phyloP scores from a whole-genome alignment of 805 yeast species.

The Starmerella etchellsii region DNA sequence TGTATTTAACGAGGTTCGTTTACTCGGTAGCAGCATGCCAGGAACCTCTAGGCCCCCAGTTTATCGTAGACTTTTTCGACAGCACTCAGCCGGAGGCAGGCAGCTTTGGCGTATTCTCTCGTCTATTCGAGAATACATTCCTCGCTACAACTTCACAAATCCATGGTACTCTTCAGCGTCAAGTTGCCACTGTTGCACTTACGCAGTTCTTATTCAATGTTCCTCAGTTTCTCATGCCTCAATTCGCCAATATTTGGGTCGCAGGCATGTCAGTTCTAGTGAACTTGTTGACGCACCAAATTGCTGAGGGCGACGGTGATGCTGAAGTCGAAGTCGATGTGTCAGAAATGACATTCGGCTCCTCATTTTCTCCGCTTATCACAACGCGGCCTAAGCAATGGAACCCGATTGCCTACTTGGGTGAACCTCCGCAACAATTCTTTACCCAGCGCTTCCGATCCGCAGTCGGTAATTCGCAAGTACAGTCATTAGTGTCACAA shows the following conservation, averaged over 20 bases:
- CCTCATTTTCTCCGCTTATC: conserved; percentile 62
- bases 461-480: not conserved
- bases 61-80: conserved; percentile 42
- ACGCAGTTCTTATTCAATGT: conserved; percentile 33
- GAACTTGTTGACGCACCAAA: conserved; percentile 32
- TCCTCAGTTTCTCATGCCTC: conserved; percentile 30
- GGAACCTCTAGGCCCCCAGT: conserved; percentile 35
- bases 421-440: conserved; percentile 20
- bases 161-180: conserved; percentile 34
- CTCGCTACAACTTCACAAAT: conserved; percentile 23
- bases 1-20: conserved; percentile 54
- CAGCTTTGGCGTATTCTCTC: conserved; percentile 29
- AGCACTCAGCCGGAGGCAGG: conserved; percentile 20
- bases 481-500: not conserved
- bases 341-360: conserved; percentile 76
- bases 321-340: conserved; percentile 31
- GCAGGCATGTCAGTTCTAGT: conserved; percentile 36
- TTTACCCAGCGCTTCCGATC: conserved; percentile 12
- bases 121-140: conserved; percentile 2
- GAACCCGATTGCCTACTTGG: conserved; percentile 56
- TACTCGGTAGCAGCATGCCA: conserved; percentile 37
- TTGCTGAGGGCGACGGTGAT: conserved; percentile 25
- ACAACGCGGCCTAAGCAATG: conserved; percentile 46
- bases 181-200: conserved; percentile 38
- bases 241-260: conserved; percentile 33